Evolutionary conservation across 805 yeast species (phyloP).

Genomic region (Hanseniaspora clermontiae): DNA sequence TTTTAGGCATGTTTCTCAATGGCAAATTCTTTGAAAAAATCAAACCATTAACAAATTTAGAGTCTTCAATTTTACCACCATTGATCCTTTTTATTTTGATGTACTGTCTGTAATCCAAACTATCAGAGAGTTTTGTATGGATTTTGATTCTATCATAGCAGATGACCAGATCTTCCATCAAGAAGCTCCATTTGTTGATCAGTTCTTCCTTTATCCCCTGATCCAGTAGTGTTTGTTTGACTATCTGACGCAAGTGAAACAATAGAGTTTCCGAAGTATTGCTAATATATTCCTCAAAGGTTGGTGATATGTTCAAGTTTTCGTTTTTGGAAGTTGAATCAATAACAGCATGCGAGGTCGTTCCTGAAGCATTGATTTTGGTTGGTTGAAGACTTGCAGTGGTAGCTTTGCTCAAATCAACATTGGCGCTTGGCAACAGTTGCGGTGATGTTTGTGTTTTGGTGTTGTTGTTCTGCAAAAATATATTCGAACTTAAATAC

Average conservation of each 20-base stretch:
- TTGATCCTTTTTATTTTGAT: constrained; percentile 73
- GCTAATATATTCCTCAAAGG: constrained; percentile 15
- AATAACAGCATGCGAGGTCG: neutral
- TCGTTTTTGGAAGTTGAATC: neutral
- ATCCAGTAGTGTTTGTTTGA: constrained; percentile 51
- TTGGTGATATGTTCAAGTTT: neutral
- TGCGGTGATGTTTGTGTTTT: constrained; percentile 1
- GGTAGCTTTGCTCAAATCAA: neutral
- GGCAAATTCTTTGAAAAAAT: constrained; percentile 78
- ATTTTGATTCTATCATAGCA: constrained; percentile 48
- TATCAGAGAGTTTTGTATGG: constrained; percentile 51
- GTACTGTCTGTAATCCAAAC: constrained; percentile 76
- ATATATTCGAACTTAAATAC: constrained; percentile 14
- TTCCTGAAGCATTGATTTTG: neutral
- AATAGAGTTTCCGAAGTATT: constrained; percentile 30
- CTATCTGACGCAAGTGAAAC: constrained; percentile 37
- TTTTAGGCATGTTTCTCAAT: constrained; percentile 59
- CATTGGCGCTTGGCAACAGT: constrained; percentile 5
- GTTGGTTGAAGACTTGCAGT: constrained; percentile 8
- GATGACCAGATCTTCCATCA: constrained; percentile 39
- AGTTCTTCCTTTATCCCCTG: constrained; percentile 37
- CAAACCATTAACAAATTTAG: constrained; percentile 59
- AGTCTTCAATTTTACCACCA: constrained; percentile 57
- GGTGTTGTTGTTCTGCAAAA: constrained; percentile 20
- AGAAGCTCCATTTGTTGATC: constrained; percentile 45